Evolutionary conservation across 2,329 filamentous ascomycete species (phyloP).

Genomic region (Verticillium dahliae): DNA sequence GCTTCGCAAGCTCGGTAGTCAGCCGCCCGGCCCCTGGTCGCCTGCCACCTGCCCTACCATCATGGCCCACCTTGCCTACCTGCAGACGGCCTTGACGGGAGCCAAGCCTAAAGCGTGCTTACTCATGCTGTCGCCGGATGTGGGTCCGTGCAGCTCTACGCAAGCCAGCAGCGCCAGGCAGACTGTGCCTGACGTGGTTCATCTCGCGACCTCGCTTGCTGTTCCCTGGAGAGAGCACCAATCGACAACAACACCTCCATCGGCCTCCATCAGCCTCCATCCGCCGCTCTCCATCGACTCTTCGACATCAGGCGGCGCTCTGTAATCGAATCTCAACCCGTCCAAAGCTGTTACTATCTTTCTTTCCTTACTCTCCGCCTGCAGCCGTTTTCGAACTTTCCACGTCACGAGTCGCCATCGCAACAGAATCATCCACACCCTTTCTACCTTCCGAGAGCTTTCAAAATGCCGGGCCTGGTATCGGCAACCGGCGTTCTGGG

Average conservation of each 20-base stretch:
- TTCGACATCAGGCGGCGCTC: background rate
- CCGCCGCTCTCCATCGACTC: background rate
- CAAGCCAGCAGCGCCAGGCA: background rate
- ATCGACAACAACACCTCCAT: slow-evolving; percentile 1
- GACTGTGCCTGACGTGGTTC: slow-evolving; percentile 37
- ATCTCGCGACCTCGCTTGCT: background rate
- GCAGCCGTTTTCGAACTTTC: background rate
- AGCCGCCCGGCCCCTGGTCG: background rate
- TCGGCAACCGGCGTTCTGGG: slow-evolving; percentile 92
- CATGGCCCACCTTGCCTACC: background rate
- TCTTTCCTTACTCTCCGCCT: background rate
- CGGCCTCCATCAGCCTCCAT: background rate
- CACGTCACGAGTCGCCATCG: background rate
- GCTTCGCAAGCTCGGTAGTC: background rate
- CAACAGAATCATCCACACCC: background rate
- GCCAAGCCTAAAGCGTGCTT: background rate
- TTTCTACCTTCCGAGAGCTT: background rate
- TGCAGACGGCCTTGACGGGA: background rate
- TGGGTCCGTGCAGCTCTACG: background rate
- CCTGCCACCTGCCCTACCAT: background rate
- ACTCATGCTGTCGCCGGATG: background rate
- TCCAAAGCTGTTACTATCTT: background rate
- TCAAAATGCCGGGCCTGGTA: slow-evolving; percentile 83
- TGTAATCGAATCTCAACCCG: background rate
- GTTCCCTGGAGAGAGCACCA: background rate